Evolutionary conservation across 768 basidiomycete species (phyloP), one percentile per base, ranked within the genome.

Genomic region (Rhizopogon vesiculosus): DNA sequence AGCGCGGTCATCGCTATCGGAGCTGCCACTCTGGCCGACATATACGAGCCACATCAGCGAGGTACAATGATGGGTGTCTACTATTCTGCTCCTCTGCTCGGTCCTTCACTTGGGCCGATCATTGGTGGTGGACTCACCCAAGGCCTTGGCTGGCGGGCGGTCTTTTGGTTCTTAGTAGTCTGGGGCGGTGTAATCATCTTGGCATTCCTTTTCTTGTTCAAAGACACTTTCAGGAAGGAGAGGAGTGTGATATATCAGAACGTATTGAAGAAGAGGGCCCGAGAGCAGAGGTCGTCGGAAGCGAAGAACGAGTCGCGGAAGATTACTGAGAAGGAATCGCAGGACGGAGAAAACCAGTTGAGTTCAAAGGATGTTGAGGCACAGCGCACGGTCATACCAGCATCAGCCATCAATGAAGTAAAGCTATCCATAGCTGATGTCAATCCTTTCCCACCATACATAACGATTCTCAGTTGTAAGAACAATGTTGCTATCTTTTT

Each of bases 21-120:
- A 10, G 88, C 87, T 1, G 89, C 87, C 5, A 88, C 89, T 0
- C 75, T 92, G 3, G 87, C 89, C 3, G 90, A 91, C 65, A 84
- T 91, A 16, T 91, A 83, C 61, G 89, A 91, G 29, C 82, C 89
- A 0, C 72, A 76, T n/a, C 85, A 91, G 63, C 76, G 91, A n/a
- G 91, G 91, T 3, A 81, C 79, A 8, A 88, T 84, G 76, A 86
- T 93, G 80, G 91, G 92, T 0, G 75, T 92, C 19, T 93, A 85
- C 67, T 93, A 92, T 66, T 82, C 84, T 3, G 86, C 91, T 5
- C 90, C 89, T 0, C 78, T 92, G 7, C 79, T 93, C 5, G 91
- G 89, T 1, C 78, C 80, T 2, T 78, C 78, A 1, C 51, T 88
- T 0, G 89, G 87, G 0, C 87, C 88, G 1, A 78, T 91, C 31